Conservation (phyloP, 106 monocot species). For the Dactylorhiza incarnata region DNA sequence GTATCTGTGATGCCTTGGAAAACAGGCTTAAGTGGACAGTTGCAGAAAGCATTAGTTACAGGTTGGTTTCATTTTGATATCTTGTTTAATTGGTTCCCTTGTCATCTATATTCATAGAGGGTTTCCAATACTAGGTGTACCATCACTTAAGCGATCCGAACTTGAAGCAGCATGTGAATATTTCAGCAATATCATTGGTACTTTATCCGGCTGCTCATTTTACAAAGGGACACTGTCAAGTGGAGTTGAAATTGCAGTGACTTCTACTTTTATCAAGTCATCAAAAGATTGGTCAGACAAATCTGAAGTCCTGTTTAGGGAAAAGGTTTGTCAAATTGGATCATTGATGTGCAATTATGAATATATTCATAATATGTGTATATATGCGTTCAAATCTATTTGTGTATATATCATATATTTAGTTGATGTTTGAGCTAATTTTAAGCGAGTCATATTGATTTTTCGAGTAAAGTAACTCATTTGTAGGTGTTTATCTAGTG, state of each 20-base stretch:
- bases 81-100: not conserved
- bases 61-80: conserved; percentile 25
- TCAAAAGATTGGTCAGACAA: conserved; percentile 58
- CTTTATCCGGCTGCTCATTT: conserved; percentile 40
- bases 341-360: too few species aligned
- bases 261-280: conserved; percentile 36
- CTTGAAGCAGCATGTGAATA: conserved; percentile 77
- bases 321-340: conserved; percentile 49
- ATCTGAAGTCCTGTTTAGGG: conserved; percentile 56
- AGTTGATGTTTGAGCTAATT: too few species aligned
- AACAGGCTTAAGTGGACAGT: conserved; percentile 62
- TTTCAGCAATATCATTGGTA: conserved; percentile 83
- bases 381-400: too few species aligned
- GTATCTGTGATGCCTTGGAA: conserved; percentile 67
- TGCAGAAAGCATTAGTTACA: conserved; percentile 77
- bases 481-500: not conserved
- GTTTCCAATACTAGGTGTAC: conserved; percentile 46
- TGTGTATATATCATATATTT: too few species aligned
- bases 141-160: conserved; percentile 56
- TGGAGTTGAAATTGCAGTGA: conserved; percentile 89
- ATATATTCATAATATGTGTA: too few species aligned
- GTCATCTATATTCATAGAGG: not conserved
- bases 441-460: too few species aligned
- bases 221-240: conserved; percentile 92
- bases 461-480: too few species aligned